Evolutionary conservation across 306 rosid species (phyloP).

Genomic region (Pyrus betulifolia): DNA sequence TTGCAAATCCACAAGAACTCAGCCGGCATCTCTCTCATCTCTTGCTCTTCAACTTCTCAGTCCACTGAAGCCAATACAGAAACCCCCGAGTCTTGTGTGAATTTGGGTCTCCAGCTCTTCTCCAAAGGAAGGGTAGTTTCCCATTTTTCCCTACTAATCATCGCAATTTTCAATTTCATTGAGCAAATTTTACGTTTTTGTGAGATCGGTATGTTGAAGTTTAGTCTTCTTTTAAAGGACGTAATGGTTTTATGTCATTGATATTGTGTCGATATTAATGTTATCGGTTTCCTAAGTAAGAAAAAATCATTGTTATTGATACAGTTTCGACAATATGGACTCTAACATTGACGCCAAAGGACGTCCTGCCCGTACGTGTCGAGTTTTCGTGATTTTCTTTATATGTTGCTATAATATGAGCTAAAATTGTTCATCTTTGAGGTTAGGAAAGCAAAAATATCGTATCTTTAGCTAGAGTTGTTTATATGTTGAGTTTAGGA

Average conservation of each 20-base stretch:
- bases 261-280: too few relatives aligned
- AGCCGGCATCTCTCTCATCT: slow-evolving; percentile 19
- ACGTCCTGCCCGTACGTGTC: too few relatives aligned
- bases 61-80: slow-evolving; percentile 51
- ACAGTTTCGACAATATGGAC: too few relatives aligned
- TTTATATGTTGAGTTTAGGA: background rate
- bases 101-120: slow-evolving; percentile 85
- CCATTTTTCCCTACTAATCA: background rate
- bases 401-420: background rate
- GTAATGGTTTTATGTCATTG: too few relatives aligned
- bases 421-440: background rate
- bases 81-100: slow-evolving; percentile 78
- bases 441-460: background rate
- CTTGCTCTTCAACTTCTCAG: slow-evolving; percentile 59
- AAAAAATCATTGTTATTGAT: too few relatives aligned
- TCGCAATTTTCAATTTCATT: background rate
- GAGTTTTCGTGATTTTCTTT: too few relatives aligned
- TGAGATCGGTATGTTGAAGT: background rate
- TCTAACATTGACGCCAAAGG: too few relatives aligned
- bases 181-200: background rate
- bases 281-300: too few relatives aligned
- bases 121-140: slow-evolving; percentile 76
- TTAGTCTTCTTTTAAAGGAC: background rate
- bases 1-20: slow-evolving; percentile 15
- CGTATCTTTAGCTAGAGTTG: too few relatives aligned